Conservation (phyloP, 345 rosid genomes). For the Brassica napus region DNA sequence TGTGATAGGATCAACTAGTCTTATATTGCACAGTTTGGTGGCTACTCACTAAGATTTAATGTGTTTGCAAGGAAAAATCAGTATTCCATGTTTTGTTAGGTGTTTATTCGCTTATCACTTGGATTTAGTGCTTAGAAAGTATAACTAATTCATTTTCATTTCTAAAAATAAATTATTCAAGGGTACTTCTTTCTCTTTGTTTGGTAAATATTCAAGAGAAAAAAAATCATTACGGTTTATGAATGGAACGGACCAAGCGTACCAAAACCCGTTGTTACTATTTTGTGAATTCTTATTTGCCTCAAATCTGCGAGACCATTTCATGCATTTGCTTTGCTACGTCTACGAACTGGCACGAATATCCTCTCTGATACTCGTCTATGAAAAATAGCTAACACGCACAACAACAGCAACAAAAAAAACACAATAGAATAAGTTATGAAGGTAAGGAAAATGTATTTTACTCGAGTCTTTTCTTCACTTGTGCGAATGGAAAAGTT, state of each 20-base stretch:
- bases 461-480: not conserved
- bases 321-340: not conserved
- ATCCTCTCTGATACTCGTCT: not conserved
- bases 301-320: not conserved
- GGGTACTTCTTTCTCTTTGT: not conserved
- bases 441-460: not conserved
- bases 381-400: not conserved
- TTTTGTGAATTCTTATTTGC: not conserved
- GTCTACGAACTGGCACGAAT: not conserved
- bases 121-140: slow-evolving; percentile 11
- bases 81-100: slow-evolving; percentile 10
- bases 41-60: slow-evolving; percentile 5
- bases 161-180: not conserved
- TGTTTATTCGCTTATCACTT: slow-evolving; percentile 13
- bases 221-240: not conserved
- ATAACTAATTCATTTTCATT: not conserved
- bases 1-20: slow-evolving; percentile 30
- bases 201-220: not conserved
- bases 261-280: not conserved
- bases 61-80: not conserved
- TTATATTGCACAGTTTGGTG: slow-evolving; percentile 14
- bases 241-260: not conserved
- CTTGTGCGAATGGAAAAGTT: not conserved
- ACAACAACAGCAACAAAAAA: not conserved
- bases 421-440: not conserved